phyloP scores from a whole-genome alignment of 2,329 filamentous ascomycete genomes.

The Colletotrichum theobromicola region DNA sequence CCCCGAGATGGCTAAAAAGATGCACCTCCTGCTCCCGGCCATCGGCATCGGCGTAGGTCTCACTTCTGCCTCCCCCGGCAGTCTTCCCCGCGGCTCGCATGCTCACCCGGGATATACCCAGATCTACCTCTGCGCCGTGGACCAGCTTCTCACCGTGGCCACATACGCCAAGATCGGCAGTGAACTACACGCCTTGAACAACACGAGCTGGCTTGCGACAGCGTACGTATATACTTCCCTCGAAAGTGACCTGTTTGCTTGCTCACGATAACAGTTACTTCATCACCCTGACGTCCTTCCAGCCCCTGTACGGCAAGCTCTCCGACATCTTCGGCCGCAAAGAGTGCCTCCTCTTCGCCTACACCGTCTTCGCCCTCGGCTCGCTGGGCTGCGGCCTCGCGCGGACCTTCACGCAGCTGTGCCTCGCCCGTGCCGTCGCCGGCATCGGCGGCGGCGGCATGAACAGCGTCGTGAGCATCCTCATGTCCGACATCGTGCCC shows the following conservation, averaged over 20 bases:
- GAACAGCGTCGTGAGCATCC: conserved; percentile 71
- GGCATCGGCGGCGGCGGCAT: conserved; percentile 74
- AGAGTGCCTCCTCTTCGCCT: conserved; percentile 67
- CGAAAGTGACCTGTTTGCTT: too few species aligned
- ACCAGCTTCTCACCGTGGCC: conserved; percentile 80
- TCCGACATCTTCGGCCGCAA: conserved; percentile 76
- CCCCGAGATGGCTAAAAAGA: conserved; percentile 36
- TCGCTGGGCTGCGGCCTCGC: conserved; percentile 69
- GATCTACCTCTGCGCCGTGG: conserved; percentile 75
- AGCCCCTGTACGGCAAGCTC: conserved; percentile 76
- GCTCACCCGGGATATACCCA: conserved; percentile 32
- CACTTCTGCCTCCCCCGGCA: not conserved
- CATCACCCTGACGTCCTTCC: conserved; percentile 75
- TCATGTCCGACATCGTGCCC: conserved; percentile 74
- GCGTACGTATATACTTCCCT: conserved; percentile 33
- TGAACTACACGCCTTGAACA: conserved; percentile 75
- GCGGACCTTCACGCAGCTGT: conserved; percentile 68
- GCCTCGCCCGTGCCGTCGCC: conserved; percentile 60
- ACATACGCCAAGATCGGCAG: conserved; percentile 80
- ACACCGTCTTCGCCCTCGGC: conserved; percentile 68
- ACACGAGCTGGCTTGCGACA: conserved; percentile 75
- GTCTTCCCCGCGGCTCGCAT: not conserved
- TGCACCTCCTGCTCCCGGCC: conserved; percentile 41
- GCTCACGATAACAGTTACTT: too few species aligned
- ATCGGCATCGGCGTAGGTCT: conserved; percentile 41